Evolutionary conservation across 2,329 filamentous ascomycete species (phyloP), one percentile per base, ranked within the genome.

Genomic region (Davidsoniella neocaledoniae): DNA sequence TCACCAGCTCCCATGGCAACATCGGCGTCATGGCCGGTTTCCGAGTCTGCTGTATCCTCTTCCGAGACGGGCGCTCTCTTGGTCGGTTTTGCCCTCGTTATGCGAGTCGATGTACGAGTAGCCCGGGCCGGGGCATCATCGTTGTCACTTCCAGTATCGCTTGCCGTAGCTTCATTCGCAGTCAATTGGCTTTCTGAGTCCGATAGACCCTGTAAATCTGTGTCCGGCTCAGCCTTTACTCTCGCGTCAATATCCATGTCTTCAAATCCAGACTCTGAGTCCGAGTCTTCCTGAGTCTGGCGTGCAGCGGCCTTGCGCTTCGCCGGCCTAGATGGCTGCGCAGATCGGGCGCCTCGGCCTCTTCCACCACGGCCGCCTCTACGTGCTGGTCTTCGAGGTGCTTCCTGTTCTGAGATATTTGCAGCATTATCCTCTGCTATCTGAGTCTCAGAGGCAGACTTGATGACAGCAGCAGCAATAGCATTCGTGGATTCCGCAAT

Each of bases 261-360:
- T 48, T 71, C 69, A 42, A 69, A 66, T 0, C 61, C 70, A 4
- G 33, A 40, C 19, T 51, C 49, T 7, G 50, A 48, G 23, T 48
- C 50, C 2, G 70, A 71, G 2, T 71, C 68, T 2, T 62, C 66
- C 9, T 64, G 65, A n/a, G 68, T 66, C 16, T 60, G 60, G 16
- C 57, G 63, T 9, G 63, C 56, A 4, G 62, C 57, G 2, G 64
- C 66, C 57, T 78, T 78, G 37, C 76, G 65, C 59, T 79, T 79
- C 1, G 62, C 58, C 6, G 63, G 54, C 50, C 72, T 64, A 5
- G 71, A 74, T 19, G 55, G 60, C 58, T 12, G 61, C 58, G 26
- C n/a, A 1, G 7, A 19, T 14, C 29, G 12, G 17, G 38, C 9
- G 8, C 36, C 50, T 21, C 44, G 41, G 14, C 47, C 42, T 36